Percentiles rank a stretch among this genome's conserved stretches.
phyloP scores from a whole-genome alignment of 768 basidiomycete genomes.

The Pisolithus tinctorius region DNA sequence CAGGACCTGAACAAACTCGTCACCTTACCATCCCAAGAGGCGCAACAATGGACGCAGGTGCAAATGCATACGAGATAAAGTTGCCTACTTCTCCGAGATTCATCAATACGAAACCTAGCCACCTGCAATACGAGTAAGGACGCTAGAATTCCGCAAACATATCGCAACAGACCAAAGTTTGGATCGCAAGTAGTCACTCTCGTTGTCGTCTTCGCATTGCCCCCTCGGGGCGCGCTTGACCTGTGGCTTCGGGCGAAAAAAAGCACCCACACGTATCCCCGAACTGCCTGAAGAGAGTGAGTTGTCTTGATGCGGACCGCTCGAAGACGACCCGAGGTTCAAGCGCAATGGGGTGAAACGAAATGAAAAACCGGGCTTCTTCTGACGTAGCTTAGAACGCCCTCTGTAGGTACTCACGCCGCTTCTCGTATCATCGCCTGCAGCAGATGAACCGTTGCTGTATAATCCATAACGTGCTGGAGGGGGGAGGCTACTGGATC shows the following conservation, averaged over 20 bases:
- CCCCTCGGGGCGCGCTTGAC: conserved; percentile 6
- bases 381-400: conserved; percentile 16
- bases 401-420: conserved; percentile 17
- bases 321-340: conserved; percentile 6
- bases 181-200: conserved; percentile 75
- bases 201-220: conserved; percentile 35
- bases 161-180: conserved; percentile 62
- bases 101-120: conserved; percentile 84
- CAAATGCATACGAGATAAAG: conserved; percentile 85
- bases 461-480: conserved; percentile 14
- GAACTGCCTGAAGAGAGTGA: conserved; percentile 1
- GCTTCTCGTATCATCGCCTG: conserved; percentile 22
- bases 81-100: conserved; percentile 88
- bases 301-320: conserved; percentile 1
- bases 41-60: conserved; percentile 89
- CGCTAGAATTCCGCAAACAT: not conserved
- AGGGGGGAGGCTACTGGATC: conserved; percentile 16
- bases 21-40: conserved; percentile 85
- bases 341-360: conserved; percentile 29
- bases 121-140: conserved; percentile 43
- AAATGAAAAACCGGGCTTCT: conserved; percentile 28
- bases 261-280: conserved; percentile 34
- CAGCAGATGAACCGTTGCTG: conserved; percentile 1
- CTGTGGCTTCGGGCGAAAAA: conserved; percentile 29
- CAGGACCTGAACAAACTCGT: not conserved